Evolutionary conservation across 768 basidiomycete species (phyloP), one percentile per base, ranked within the genome.

Genomic region (Lactifluus pinguis): DNA sequence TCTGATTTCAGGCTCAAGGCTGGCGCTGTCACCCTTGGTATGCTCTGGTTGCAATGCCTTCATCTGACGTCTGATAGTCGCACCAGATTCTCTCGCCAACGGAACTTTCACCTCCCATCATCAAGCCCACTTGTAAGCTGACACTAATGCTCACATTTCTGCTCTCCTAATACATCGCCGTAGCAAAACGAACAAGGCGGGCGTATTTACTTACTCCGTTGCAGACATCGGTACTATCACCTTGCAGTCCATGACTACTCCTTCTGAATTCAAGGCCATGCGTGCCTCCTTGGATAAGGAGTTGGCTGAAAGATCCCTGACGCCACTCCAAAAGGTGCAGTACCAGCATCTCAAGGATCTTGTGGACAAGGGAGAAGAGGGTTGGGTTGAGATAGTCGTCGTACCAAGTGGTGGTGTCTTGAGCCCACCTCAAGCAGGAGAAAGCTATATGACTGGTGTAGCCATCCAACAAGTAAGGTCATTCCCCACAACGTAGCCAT

Each of bases 311-410:
- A 47, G 48, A 30, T 21, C 47, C 30, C 36, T 65, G 10, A 65
- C 61, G 4, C 61, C 61, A 11, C 55, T 63, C 14, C 56, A 63
- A 49, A 57, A 63, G 21, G 42, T 49, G 6, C 56, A 58, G 53
- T 65, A 63, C 34, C 25, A 57, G n/a, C 55, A 63, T 15, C 61
- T 63, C 29, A 63, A 62, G 41, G 51, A 50, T 6, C 44, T 64
- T 13, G 63, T 64, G 15, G 63, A 64, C 19, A 39, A 44, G 13
- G 63, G 63, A 29, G 56, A 65, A 42, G 63, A 57, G 49, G 63
- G 63, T 19, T 63, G 63, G 61, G 42, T 62, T 30, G 61, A 65
- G 44, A 58, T 58, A 11, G 61, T 65, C 32, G 55, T 63, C 42
- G 63, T 62, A 32, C 63, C 63, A 19, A 53, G 61, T 29, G 63